These are phyloP conservation scores for Heterobasidion irregulare DNA, from an alignment of 1,284 basidiomycete species.

Conservation along the genomic window DNA sequence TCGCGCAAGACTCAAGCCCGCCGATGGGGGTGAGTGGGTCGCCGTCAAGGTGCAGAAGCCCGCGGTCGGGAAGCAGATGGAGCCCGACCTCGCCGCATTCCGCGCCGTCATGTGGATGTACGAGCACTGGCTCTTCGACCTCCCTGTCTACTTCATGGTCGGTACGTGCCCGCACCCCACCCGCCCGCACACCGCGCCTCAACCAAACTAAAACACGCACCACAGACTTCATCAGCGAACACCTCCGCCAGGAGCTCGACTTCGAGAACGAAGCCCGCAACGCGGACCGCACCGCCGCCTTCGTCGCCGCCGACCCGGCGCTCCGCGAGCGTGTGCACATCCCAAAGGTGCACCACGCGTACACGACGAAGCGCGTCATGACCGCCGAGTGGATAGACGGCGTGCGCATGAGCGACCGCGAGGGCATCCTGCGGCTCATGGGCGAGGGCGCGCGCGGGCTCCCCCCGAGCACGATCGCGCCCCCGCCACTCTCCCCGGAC, in stretches of 20 bases:
- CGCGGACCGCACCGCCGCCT: constrained; percentile 48
- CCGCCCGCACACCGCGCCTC: neutral
- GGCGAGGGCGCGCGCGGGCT: constrained; percentile 31
- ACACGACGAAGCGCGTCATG: constrained; percentile 72
- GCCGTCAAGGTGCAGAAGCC: constrained; percentile 93
- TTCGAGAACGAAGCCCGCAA: constrained; percentile 72
- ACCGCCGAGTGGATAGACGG: constrained; percentile 87
- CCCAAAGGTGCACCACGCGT: constrained; percentile 67
- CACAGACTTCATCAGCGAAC: constrained; percentile 71
- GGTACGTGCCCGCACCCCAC: constrained; percentile 30
- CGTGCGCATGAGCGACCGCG: constrained; percentile 65
- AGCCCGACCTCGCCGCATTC: constrained; percentile 71
- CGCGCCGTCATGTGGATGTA: constrained; percentile 67
- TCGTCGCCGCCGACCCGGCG: constrained; percentile 55
- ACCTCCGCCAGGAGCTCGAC: constrained; percentile 76
- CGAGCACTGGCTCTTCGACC: constrained; percentile 64
- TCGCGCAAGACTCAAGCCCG: constrained; percentile 54
- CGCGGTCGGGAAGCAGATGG: constrained; percentile 76
- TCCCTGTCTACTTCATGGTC: constrained; percentile 71
- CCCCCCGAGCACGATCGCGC: neutral
- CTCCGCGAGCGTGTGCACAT: constrained; percentile 70
- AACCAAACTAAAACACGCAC: neutral
- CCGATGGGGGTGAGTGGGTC: constrained; percentile 43
- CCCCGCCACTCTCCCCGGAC: neutral
- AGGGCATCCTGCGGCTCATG: constrained; percentile 45